Evolutionary conservation across 2,329 filamentous ascomycete species (phyloP), one percentile per base, ranked within the genome.

Genomic region (Onygenales sp.): DNA sequence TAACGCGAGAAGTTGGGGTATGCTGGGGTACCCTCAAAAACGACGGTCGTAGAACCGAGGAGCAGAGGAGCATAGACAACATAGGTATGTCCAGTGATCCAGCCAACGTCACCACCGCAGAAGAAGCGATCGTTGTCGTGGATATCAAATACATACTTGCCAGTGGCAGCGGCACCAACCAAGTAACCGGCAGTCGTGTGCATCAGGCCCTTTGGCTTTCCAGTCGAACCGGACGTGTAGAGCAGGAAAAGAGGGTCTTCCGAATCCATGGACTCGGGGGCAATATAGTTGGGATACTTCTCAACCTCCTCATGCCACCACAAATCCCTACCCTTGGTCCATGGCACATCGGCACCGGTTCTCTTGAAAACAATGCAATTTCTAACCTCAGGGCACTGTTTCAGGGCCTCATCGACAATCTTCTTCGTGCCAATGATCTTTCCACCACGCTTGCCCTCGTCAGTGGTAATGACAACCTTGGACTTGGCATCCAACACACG

Each of bases 221-320:
- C 93, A 7, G 93, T 98, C 1, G 92, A 97, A 42, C 93, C 93
- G 38, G 92, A 97, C 2, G 93, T 98, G 77, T 98, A 98, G 54
- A 98, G 86, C 55, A 98, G 77, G 83, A 97, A 98, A 7, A 98
- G 82, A 54, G 93, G 93, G 67, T 98, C 93, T 72, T 98, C 93
- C 0, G 93, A 87, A 77, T 82, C 89, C 81, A 98, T 86, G 60
- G 83, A 74, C 78, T 94, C 91, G 9, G 92, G 91, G 33, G 92
- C 78, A 66, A 94, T 85, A 78, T 97, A 97, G 64, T 83, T 80
- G 59, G 93, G 93, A 82, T 89, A 97, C 78, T 96, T 97, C 70
- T 94, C 89, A 53, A 92, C 85, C 80, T 97, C 92, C 76, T 97
- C 93, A 72, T 97, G 90, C 93, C 93, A 98, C 93, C 93, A 98